Conservation (phyloP, 2,329 filamentous ascomycete genomes). For the Cryoendolithus antarcticus region DNA sequence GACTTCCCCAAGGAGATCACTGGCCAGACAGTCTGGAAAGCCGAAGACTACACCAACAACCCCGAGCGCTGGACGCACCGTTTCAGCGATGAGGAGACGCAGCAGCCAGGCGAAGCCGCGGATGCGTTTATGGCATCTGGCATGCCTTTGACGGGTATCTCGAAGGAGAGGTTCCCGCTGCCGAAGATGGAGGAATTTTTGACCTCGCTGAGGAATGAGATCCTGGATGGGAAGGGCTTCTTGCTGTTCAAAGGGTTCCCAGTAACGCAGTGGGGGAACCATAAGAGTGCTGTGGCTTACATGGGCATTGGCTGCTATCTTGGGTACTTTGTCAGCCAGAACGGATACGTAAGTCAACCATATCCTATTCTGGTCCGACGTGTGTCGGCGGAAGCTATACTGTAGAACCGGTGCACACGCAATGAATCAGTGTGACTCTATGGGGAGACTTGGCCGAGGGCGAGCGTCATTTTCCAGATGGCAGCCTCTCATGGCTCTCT, state of each 20-base stretch:
- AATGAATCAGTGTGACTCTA: no score
- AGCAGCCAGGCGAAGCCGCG: slow-evolving; percentile 53
- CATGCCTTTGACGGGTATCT: slow-evolving; percentile 59
- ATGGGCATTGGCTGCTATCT: slow-evolving; percentile 73
- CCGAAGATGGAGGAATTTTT: slow-evolving; percentile 45
- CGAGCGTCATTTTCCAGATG: no score
- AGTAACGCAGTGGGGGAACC: slow-evolving; percentile 59
- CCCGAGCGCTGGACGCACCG: slow-evolving; percentile 62
- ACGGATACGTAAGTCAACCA: slow-evolving; percentile 34
- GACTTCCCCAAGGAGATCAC: slow-evolving; percentile 59
- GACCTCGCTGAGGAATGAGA: slow-evolving; percentile 45
- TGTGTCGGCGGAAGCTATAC: no score
- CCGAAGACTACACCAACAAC: slow-evolving; percentile 48
- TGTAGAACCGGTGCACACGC: no score
- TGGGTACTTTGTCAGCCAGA: slow-evolving; percentile 80
- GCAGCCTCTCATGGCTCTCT: no score
- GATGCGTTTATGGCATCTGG: slow-evolving; percentile 56
- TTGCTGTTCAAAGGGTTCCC: slow-evolving; percentile 81
- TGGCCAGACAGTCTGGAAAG: slow-evolving; percentile 61
- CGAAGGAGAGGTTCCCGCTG: slow-evolving; percentile 49
- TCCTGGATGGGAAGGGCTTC: slow-evolving; percentile 80
- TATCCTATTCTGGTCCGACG: no score
- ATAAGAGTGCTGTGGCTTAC: slow-evolving; percentile 77
- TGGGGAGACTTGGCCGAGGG: no score
- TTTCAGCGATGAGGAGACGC: slow-evolving; percentile 54